A percentile compares a stretch with the other conserved stretches of the same genome.
Conservation (phyloP, 306 rosid genomes). For the Acacia confusa region DNA sequence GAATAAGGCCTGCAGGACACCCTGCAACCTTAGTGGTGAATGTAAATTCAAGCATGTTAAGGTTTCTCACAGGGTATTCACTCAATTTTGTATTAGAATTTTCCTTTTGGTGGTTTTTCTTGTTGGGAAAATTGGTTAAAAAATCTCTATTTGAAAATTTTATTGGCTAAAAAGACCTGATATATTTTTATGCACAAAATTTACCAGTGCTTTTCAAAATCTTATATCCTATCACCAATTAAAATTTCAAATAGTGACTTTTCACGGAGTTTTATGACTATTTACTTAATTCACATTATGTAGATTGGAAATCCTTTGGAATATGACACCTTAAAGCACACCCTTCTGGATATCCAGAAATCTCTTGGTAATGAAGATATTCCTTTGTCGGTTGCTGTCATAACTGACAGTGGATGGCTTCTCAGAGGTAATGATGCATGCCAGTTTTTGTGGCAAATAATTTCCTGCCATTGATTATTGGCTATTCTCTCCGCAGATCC, state of each 20-base stretch:
- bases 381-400: constrained; percentile 78
- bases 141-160: too few relatives aligned
- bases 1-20: constrained; percentile 34
- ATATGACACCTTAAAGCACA: constrained; percentile 70
- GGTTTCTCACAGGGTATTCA: constrained; percentile 83
- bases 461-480: constrained; percentile 39
- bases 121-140: not conserved
- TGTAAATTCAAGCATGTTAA: constrained; percentile 63
- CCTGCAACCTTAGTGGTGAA: constrained; percentile 32
- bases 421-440: constrained; percentile 63
- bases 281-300: constrained; percentile 20
- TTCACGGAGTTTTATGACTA: not conserved
- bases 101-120: constrained; percentile 24
- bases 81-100: constrained; percentile 28
- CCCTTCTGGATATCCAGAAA: constrained; percentile 63
- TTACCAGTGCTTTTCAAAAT: too few relatives aligned
- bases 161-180: too few relatives aligned
- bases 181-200: too few relatives aligned
- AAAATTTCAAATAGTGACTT: too few relatives aligned
- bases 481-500: constrained; percentile 64
- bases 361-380: constrained; percentile 49
- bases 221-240: too few relatives aligned
- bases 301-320: constrained; percentile 94
- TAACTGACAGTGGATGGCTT: constrained; percentile 88
- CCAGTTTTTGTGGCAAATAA: constrained; percentile 24